Base-by-base conservation (phyloP, 1,139 yeast genomes). In the Suhomyces taliae region DNA sequence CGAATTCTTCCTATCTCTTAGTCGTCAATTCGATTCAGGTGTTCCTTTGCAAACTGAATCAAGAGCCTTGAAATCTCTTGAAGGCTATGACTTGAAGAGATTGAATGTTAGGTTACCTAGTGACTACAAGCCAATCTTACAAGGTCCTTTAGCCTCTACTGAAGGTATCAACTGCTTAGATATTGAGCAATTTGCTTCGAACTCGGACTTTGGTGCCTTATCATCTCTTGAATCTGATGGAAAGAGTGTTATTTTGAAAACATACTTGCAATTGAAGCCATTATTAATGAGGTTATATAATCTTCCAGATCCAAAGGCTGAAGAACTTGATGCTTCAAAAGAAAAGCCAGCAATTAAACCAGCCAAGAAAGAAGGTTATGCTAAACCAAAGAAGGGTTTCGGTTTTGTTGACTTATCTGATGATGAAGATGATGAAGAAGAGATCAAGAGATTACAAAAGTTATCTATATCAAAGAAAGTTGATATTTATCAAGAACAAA, bases 371-470 rank as follows among this genome's bases (percentile, higher is more conserved):
- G 43, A 42, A 8, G 56, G 55, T 4, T 74, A 74, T 48, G 52
- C 49, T 1, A 63, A 58, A 37, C 75, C 76, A 1, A 52, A 47
- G 19, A 57, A 54, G 34, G 79, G 79, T 0, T 74, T 72, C 54
- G 79, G 79, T 0, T 74, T 61, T 50, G 50, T 72, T 15, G 73
- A 69, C 36, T 57, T 60, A 3, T 44, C 58, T 2, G 69, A 60
- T 8, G 53, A 54, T 7, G 60, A 54, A 15, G 52, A 47, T 8
- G 42, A 31, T 6, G 40, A 37, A 6, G 40, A 42, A 19, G 27
- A 43, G 9, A 35, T 36, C 6, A 29, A 36, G 27, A 36, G 19
- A 33, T 37, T 38, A 6, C 11, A 40, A 24, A 33, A 11, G 12
- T 37, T 39, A 15, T 8, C 36, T 7, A 26, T 41, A 19, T 14